Conservation (phyloP, 495 filamentous ascomycete genomes). For the Daldinia vernicosa region DNA sequence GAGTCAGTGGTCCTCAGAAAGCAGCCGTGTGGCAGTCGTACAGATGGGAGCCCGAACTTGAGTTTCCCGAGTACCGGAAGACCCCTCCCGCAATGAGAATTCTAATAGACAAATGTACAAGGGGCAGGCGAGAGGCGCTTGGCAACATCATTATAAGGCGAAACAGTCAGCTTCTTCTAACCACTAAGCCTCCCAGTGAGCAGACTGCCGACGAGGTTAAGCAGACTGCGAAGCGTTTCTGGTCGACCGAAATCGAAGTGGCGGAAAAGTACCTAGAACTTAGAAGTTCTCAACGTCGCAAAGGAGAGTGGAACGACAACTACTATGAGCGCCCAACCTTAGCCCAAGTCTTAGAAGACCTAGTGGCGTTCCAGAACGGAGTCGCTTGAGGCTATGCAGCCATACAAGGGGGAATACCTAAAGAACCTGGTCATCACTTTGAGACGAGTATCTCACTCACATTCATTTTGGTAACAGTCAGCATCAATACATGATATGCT, state of each 20-base stretch:
- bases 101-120: constrained; percentile 57
- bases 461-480: constrained; percentile 5
- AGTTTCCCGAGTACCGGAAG: constrained; percentile 54
- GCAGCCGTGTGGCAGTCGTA: constrained; percentile 61
- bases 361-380: constrained; percentile 38
- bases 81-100: constrained; percentile 51
- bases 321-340: constrained; percentile 53
- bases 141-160: constrained; percentile 49
- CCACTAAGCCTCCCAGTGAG: constrained; percentile 26
- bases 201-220: constrained; percentile 46
- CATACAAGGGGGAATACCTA: not conserved
- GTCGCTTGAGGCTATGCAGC: not conserved
- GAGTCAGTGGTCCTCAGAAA: constrained; percentile 56
- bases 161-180: constrained; percentile 51
- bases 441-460: not conserved
- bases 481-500: constrained; percentile 7
- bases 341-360: constrained; percentile 45
- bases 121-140: constrained; percentile 50
- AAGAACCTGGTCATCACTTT: not conserved
- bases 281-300: constrained; percentile 43
- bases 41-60: constrained; percentile 55
- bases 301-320: constrained; percentile 55
- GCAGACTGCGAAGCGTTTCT: constrained; percentile 49
- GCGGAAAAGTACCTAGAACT: constrained; percentile 51
- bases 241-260: constrained; percentile 52